Base-by-base conservation (phyloP, 345 rosid species). In the Populus pruinosa region DNA sequence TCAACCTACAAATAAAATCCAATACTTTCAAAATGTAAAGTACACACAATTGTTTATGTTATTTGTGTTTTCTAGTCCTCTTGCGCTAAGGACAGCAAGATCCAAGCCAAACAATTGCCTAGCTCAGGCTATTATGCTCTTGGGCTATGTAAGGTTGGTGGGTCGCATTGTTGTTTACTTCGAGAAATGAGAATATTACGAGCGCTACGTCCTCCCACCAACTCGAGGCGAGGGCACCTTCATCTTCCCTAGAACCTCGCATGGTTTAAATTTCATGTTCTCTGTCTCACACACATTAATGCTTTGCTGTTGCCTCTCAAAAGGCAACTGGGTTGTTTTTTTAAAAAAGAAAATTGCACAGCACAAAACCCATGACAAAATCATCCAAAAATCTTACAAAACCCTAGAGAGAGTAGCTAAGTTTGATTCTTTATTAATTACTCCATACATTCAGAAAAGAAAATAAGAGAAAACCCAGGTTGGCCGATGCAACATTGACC, bases 31-130 rank as follows among this genome's bases (percentile, higher is more conserved):
- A 27, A 27, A 27, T 27, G 29, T 27, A 0, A 1, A 27, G 29
- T 27, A 27, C 29, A 27, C 79, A 36, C 61, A 36, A 7, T 4
- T 75, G 71, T 35, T 53, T 33, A 76, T 29, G 62, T 9, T 33
- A 38, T 35, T 6, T 36, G 10, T 23, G 20, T 25, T 47, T 35
- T 20, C 4, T 72, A n/a, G 17, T 50, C 23, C 9, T 18, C 68
- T 23, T 50, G 50, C 69, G 13, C 39, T 71, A 41, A 72, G 31
- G 78, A 84, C 84, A 79, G 70, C 33, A 62, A 49, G 78, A 67
- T 67, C 62, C 78, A 27, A 84, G 80, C 78, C 78, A 82, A 81
- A 43, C 21, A 23, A 71, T 69, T 67, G 27, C 67, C 75, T n/a
- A 78, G 68, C 61, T 76, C 81, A 70, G 43, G n/a, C 53, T n/a